Percentiles rank a stretch among this genome's conserved stretches.
These are phyloP conservation scores for Tubosaeta brunneosetosa DNA, from an alignment of 768 basidiomycete species.

Conservation along the genomic window DNA sequence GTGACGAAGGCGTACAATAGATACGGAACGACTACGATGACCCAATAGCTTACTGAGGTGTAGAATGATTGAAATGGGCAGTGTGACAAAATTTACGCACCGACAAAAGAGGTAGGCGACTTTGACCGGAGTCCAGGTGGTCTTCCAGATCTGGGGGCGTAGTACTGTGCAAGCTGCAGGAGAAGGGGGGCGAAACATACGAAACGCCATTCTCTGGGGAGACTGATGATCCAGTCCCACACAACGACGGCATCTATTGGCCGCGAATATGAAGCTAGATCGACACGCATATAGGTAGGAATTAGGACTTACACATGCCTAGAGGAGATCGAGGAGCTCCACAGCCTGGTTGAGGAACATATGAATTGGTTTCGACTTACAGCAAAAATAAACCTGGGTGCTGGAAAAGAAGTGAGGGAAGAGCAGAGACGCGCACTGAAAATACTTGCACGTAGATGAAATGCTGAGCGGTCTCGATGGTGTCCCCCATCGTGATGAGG, in stretches of 20 bases:
- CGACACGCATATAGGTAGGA: slow-evolving; percentile 16
- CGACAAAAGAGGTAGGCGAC: slow-evolving; percentile 80
- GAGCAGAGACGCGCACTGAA: background rate
- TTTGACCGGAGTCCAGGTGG: slow-evolving; percentile 81
- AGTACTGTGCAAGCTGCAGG: background rate
- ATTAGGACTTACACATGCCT: slow-evolving; percentile 64
- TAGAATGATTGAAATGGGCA: slow-evolving; percentile 3
- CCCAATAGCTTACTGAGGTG: slow-evolving; percentile 61
- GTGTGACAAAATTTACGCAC: slow-evolving; percentile 38
- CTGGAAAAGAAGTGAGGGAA: slow-evolving; percentile 25
- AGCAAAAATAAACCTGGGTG: slow-evolving; percentile 79
- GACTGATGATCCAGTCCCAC: slow-evolving; percentile 82
- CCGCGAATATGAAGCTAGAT: background rate
- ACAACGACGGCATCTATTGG: slow-evolving; percentile 68
- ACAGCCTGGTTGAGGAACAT: slow-evolving; percentile 16
- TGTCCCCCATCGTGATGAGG: slow-evolving; percentile 37
- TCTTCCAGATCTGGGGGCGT: slow-evolving; percentile 65
- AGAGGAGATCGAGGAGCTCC: slow-evolving; percentile 28
- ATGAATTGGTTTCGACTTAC: slow-evolving; percentile 42
- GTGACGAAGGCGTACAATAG: slow-evolving; percentile 71
- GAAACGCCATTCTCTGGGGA: slow-evolving; percentile 74
- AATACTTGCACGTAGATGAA: slow-evolving; percentile 66
- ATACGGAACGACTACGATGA: slow-evolving; percentile 74
- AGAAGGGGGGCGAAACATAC: slow-evolving; percentile 36
- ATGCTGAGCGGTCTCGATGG: slow-evolving; percentile 57